A percentile compares a stretch with the other conserved stretches of the same genome.
These are phyloP conservation scores for Grifola frondosa DNA, from an alignment of 1,284 basidiomycete genomes.

Conservation along the genomic window DNA sequence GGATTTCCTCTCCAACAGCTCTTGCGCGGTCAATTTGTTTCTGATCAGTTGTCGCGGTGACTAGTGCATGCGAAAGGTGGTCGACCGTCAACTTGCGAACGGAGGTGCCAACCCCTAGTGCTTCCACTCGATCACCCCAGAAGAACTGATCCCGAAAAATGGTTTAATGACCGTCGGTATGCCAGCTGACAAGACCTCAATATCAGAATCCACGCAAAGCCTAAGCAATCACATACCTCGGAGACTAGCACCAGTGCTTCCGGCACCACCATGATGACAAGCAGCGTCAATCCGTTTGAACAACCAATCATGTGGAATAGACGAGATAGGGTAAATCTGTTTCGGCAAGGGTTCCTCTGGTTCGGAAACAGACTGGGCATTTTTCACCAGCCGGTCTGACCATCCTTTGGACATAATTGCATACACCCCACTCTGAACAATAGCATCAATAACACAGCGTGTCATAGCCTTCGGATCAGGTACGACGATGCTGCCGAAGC, in stretches of 20 bases:
- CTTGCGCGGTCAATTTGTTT: slow-evolving; percentile 88
- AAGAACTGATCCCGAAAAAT: slow-evolving; percentile 99
- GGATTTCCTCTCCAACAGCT: slow-evolving; percentile 81
- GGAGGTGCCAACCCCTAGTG: slow-evolving; percentile 84
- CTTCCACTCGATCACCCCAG: slow-evolving; percentile 94
- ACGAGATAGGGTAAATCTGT: slow-evolving; percentile 81
- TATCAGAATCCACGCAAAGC: not conserved
- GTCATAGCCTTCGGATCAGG: slow-evolving; percentile 93
- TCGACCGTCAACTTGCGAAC: slow-evolving; percentile 86
- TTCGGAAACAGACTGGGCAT: slow-evolving; percentile 52
- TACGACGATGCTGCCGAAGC: slow-evolving; percentile 98
- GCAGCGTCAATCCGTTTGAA: slow-evolving; percentile 93
- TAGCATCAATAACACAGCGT: slow-evolving; percentile 84
- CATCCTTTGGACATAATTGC: slow-evolving; percentile 97
- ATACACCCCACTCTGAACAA: slow-evolving; percentile 80
- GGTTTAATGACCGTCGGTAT: slow-evolving; percentile 96
- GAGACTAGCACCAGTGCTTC: slow-evolving; percentile 92
- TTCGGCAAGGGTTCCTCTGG: slow-evolving; percentile 69
- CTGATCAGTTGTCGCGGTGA: slow-evolving; percentile 79
- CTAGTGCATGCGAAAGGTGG: slow-evolving; percentile 74
- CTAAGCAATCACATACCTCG: slow-evolving; percentile 59
- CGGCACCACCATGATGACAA: slow-evolving; percentile 97
- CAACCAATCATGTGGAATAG: slow-evolving; percentile 96
- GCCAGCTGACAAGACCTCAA: slow-evolving; percentile 56
- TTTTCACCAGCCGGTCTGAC: slow-evolving; percentile 87